phyloP scores from a whole-genome alignment of 2,329 filamentous ascomycete species.

The Beauveria rudraprayagi region DNA sequence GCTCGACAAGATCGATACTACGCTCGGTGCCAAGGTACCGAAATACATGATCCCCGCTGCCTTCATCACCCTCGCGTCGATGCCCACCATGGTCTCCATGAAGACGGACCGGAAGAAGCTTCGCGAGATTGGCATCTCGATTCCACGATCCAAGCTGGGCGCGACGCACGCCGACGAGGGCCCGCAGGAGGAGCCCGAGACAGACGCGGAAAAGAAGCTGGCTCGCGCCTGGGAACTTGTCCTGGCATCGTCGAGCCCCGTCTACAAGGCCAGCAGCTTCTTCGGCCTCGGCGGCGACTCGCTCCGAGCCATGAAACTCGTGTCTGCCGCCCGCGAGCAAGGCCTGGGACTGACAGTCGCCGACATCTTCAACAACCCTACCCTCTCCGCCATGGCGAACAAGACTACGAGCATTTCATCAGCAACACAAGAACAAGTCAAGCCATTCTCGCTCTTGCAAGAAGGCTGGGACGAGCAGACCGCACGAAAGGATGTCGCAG shows the following conservation, averaged over 20 bases:
- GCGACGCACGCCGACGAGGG: slow-evolving; percentile 10
- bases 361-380: slow-evolving; percentile 37
- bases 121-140: slow-evolving; percentile 34
- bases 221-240: slow-evolving; percentile 30
- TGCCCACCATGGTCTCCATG: slow-evolving; percentile 40
- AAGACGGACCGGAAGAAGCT: slow-evolving; percentile 43
- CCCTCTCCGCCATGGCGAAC: slow-evolving; percentile 35
- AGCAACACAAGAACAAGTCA: slow-evolving; percentile 19
- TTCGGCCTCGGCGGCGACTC: slow-evolving; percentile 44
- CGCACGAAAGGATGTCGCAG: slow-evolving; percentile 30
- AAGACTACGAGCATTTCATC: slow-evolving; percentile 19
- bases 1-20: slow-evolving; percentile 23
- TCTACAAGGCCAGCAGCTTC: slow-evolving; percentile 35
- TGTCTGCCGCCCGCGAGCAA: slow-evolving; percentile 32
- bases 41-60: slow-evolving; percentile 42
- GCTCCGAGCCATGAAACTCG: slow-evolving; percentile 42
- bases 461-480: slow-evolving; percentile 24
- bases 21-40: slow-evolving; percentile 28
- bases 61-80: slow-evolving; percentile 36
- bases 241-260: slow-evolving; percentile 26
- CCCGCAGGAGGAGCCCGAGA: slow-evolving; percentile 28
- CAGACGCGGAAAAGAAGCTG: slow-evolving; percentile 29
- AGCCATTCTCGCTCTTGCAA: slow-evolving; percentile 33
- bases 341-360: slow-evolving; percentile 36
- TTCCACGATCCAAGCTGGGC: slow-evolving; percentile 33